These are phyloP conservation scores for Torulaspora quercuum DNA, from an alignment of 805 yeast species.

Conservation along the genomic window DNA sequence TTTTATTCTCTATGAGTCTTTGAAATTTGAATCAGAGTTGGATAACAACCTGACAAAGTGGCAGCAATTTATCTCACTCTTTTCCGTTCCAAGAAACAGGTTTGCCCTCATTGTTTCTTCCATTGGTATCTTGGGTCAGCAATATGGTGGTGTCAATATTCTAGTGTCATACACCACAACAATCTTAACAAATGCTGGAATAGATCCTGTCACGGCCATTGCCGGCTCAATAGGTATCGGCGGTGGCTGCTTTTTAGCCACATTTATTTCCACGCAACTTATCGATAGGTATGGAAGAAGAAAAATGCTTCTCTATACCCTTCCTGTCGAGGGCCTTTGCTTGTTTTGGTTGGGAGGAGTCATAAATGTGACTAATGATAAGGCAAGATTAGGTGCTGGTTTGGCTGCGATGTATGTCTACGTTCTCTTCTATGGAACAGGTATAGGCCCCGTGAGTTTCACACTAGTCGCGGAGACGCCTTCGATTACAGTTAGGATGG, in stretches of 20 bases:
- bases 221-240: conserved; percentile 53
- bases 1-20: conserved; percentile 31
- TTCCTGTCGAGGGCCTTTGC: conserved; percentile 57
- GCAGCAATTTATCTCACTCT: conserved; percentile 50
- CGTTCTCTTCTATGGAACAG: conserved; percentile 46
- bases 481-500: conserved; percentile 49
- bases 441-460: conserved; percentile 56
- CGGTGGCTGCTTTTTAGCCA: conserved; percentile 59
- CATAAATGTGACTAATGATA: conserved; percentile 39
- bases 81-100: conserved; percentile 47
- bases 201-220: conserved; percentile 49
- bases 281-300: conserved; percentile 68
- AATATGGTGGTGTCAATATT: conserved; percentile 67
- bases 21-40: conserved; percentile 37
- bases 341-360: conserved; percentile 51
- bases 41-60: conserved; percentile 49
- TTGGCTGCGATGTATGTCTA: conserved; percentile 47
- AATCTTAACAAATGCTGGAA: conserved; percentile 49
- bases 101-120: conserved; percentile 61
- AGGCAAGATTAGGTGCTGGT: conserved; percentile 44
- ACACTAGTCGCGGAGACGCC: conserved; percentile 52
- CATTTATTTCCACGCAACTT: conserved; percentile 53
- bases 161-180: conserved; percentile 62
- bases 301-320: conserved; percentile 51
- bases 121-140: conserved; percentile 64